Evolutionary conservation across 2,329 filamentous ascomycete species (phyloP), one percentile per base, ranked within the genome.

Genomic region (Pseudopyricularia cyperi): DNA sequence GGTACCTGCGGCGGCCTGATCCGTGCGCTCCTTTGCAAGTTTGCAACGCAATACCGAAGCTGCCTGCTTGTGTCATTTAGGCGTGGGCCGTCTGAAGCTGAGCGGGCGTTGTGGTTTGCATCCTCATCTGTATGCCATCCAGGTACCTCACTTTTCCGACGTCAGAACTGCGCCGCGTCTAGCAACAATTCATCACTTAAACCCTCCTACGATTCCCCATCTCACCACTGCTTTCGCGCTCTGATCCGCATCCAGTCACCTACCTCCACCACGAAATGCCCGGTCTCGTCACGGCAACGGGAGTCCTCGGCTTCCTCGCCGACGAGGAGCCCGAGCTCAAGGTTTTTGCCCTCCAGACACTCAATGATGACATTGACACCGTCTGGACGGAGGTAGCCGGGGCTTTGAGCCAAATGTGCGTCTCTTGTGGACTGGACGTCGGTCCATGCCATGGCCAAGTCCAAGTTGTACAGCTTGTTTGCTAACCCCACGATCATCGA

Each of bases 321-420:
- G 93, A 98, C 66, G 89, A 94, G 61, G 93, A 97, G 71, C 80
- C 87, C 53, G 89, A 95, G 70, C 83, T 98, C 69, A 90, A 89
- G 76, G 82, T 91, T 61, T 98, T 96, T 67, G 93, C 93, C 58
- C 77, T 98, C 59, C 87, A 95, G 72, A 90, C 88, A 59, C 80
- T 98, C 63, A 95, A 98, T 71, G 87, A 93, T 61, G 87, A 97
- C 65, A 95, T 98, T 62, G 90, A 97, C 68, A 86, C 91, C 57
- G 82, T 98, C 60, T 98, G 93, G 93, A 94, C 90, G 56, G 93
- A 98, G 71, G 90, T 98, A 57, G 91, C 93, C 51, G 88, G 85
- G 53, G 86, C 89, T 54, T 80, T 98, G 63, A 89, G 85, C 64
- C 85, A 95, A 71, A 96, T 98, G 91, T 96, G 78, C 9, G 64